These are phyloP conservation scores for Suillus discolor DNA, from an alignment of 768 basidiomycete species.

Conservation along the genomic window DNA sequence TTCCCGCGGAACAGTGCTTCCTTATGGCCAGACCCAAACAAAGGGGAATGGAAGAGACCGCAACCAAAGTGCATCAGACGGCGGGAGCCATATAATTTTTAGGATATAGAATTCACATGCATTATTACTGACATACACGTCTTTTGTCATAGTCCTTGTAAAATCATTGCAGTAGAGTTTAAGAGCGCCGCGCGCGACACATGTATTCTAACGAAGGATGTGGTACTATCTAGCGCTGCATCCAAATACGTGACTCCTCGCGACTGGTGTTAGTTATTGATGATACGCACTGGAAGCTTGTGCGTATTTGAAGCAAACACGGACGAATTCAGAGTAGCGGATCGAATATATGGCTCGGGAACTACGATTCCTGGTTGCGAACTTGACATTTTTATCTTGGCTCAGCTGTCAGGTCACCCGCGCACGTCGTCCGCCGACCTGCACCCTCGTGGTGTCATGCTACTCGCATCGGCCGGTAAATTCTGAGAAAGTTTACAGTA, in stretches of 20 bases:
- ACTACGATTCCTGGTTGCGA: neutral
- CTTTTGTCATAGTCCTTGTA: neutral
- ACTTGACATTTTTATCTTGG: neutral
- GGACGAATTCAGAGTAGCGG: neutral
- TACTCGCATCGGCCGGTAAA: neutral
- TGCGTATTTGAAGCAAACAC: neutral
- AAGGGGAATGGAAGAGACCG: constrained; percentile 26
- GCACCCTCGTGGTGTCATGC: neutral
- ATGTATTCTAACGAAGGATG: too few species aligned
- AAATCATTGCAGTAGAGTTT: neutral
- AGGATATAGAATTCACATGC: too few species aligned
- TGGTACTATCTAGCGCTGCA: neutral
- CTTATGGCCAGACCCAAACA: neutral
- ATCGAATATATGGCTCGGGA: neutral
- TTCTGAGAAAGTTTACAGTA: neutral
- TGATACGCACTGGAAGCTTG: neutral
- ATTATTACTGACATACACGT: neutral
- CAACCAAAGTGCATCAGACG: constrained; percentile 24
- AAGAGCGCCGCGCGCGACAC: constrained; percentile 15
- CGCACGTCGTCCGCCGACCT: neutral
- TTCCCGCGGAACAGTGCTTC: neutral
- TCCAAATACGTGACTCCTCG: neutral
- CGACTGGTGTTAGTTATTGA: neutral
- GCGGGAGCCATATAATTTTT: constrained; percentile 13
- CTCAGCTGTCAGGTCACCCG: neutral